Evolutionary conservation across 257 asterid species (phyloP).

Genomic region (Galeopsis tetrahit): DNA sequence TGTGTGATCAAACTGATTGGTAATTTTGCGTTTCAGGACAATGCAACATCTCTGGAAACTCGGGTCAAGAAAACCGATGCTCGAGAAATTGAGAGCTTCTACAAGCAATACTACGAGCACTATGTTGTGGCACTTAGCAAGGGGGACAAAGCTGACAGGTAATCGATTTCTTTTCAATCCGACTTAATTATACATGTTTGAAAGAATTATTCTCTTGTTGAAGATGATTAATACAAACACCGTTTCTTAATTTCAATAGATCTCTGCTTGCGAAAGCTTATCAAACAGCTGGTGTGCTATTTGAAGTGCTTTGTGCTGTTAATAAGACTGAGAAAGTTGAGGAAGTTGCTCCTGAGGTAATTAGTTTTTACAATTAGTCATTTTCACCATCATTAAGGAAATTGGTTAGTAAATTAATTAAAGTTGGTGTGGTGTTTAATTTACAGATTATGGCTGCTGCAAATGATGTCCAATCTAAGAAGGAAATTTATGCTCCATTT

Average conservation of each 20-base stretch:
- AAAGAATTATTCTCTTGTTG: constrained; percentile 1
- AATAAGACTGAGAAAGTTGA: constrained; percentile 91
- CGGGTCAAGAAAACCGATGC: constrained; percentile 96
- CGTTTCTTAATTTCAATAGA: constrained; percentile 44
- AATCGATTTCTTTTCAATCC: constrained; percentile 2
- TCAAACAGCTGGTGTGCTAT: constrained; percentile 97
- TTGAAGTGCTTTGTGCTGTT: constrained; percentile 99
- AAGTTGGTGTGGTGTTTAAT: constrained; percentile 1
- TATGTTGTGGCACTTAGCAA: constrained; percentile 92
- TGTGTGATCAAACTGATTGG: constrained; percentile 15
- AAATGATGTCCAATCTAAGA: constrained; percentile 93
- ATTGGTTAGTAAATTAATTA: constrained; percentile 1
- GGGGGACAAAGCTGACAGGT: constrained; percentile 98
- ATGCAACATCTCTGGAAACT: constrained; percentile 77
- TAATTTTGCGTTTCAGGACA: constrained; percentile 60
- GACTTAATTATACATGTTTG: constrained; percentile 6
- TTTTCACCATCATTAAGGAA: constrained; percentile 8
- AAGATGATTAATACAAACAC: constrained; percentile 12
- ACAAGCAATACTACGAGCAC: constrained; percentile 92
- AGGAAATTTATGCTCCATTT: constrained; percentile 88
- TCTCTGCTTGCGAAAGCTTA: constrained; percentile 98
- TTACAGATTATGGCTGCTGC: constrained; percentile 97
- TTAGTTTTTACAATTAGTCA: not conserved
- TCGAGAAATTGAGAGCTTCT: constrained; percentile 95
- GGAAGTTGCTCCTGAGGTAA: constrained; percentile 98